phyloP scores from a whole-genome alignment of 306 rosid species.

The Cercis canadensis region DNA sequence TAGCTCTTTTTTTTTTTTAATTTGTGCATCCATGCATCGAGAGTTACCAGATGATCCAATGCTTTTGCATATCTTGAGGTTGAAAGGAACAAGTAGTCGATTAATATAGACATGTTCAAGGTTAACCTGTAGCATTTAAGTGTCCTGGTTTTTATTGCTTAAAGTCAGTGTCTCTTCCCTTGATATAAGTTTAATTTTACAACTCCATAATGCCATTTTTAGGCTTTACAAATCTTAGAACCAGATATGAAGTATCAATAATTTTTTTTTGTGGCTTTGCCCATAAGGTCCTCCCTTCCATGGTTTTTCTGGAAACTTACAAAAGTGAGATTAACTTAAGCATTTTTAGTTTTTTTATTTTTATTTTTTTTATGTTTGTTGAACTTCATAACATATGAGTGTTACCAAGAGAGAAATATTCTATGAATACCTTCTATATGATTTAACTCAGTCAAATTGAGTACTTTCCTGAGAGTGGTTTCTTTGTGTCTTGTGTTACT shows the following conservation, averaged over 20 bases:
- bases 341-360: background rate
- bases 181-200: background rate
- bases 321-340: background rate
- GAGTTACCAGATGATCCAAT: conserved; percentile 1
- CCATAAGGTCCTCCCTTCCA: background rate
- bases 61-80: conserved; percentile 16
- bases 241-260: background rate
- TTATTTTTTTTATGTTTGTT: background rate
- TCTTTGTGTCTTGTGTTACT: background rate
- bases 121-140: background rate
- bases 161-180: background rate
- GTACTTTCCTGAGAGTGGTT: background rate
- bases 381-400: conserved; percentile 11
- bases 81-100: conserved; percentile 6
- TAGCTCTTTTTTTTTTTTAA: too few species aligned
- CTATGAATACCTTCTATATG: background rate
- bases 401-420: background rate
- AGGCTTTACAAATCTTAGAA: conserved; percentile 14
- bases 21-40: background rate
- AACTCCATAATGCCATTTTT: background rate
- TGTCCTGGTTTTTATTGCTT: background rate
- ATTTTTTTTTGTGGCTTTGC: background rate
- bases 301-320: background rate
- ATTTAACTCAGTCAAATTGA: conserved; percentile 6
- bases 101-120: conserved; percentile 8